Percentiles rank a stretch among this genome's conserved stretches.
phyloP scores from a whole-genome alignment of 805 yeast species.

The Kluyveromyces siamensis region DNA sequence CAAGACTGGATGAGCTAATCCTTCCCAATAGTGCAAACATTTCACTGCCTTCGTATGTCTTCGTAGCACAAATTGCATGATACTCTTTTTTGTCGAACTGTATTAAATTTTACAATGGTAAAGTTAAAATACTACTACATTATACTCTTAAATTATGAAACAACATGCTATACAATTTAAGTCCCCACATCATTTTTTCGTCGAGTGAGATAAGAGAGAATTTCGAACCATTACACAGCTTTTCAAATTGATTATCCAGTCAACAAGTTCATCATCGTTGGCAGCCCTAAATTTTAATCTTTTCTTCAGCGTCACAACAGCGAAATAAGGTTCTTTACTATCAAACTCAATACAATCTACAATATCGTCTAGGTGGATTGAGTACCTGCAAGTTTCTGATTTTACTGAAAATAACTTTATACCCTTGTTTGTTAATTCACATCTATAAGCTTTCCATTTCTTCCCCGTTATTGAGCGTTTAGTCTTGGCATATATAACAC shows the following conservation, averaged over 20 bases:
- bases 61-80: slow-evolving; percentile 7
- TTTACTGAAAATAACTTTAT: slow-evolving; percentile 12
- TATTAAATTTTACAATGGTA: background rate
- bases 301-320: slow-evolving; percentile 12
- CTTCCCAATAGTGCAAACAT: slow-evolving; percentile 3
- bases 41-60: slow-evolving; percentile 15
- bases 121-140: background rate
- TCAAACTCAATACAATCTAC: slow-evolving; percentile 16
- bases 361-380: slow-evolving; percentile 8
- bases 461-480: slow-evolving; percentile 12
- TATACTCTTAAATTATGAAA: too few species aligned
- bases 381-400: slow-evolving; percentile 8
- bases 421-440: slow-evolving; percentile 10
- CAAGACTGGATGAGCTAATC: slow-evolving; percentile 8
- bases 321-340: slow-evolving; percentile 11
- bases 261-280: slow-evolving; percentile 15
- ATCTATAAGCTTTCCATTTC: slow-evolving; percentile 14
- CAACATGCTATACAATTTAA: too few species aligned
- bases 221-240: slow-evolving; percentile 14
- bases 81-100: background rate
- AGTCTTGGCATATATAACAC: slow-evolving; percentile 10
- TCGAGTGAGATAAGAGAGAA: background rate
- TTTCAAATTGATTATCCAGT: slow-evolving; percentile 18
- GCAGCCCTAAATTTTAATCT: slow-evolving; percentile 12
- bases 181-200: background rate